These are phyloP conservation scores for Penicillium argentinense DNA, from an alignment of 495 filamentous ascomycete genomes.

Conservation along the genomic window DNA sequence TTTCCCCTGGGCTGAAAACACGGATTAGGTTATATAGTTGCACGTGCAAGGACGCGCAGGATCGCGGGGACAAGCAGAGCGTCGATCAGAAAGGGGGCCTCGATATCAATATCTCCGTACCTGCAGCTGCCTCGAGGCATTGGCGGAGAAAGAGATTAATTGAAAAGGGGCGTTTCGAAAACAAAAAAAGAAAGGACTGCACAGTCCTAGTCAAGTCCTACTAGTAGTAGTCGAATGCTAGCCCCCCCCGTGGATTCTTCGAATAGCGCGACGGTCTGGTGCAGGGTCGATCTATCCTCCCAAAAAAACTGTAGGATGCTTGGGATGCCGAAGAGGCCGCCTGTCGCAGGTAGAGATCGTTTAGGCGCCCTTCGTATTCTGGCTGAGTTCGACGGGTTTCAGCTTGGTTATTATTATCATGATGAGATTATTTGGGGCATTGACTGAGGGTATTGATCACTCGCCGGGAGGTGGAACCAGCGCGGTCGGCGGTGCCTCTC, in stretches of 20 bases:
- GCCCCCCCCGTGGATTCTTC: no score
- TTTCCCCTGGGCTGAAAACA: no score
- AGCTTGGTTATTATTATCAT: not conserved
- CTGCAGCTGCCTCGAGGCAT: constrained; percentile 19
- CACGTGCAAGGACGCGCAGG: constrained; percentile 25
- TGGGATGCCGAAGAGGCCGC: no score
- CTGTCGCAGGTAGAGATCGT: not conserved
- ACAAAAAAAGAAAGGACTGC: no score
- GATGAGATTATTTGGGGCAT: not conserved
- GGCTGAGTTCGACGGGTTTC: not conserved
- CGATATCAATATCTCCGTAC: constrained; percentile 19
- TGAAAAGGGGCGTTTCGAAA: constrained; percentile 2
- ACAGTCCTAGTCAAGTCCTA: no score
- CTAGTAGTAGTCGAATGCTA: no score
- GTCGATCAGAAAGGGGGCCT: constrained; percentile 22
- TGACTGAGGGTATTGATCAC: not conserved
- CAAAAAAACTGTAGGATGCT: no score
- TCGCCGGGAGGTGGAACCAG: constrained; percentile 1
- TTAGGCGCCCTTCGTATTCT: constrained; percentile 9
- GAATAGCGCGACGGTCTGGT: no score
- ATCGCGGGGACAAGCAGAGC: constrained; percentile 27
- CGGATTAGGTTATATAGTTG: constrained; percentile 21
- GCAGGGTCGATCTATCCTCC: no score
- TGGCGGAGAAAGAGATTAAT: not conserved
- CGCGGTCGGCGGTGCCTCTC: constrained; percentile 26